Evolutionary conservation across 2,329 filamentous ascomycete species (phyloP).

Genomic region (Tolypocladium paradoxum): DNA sequence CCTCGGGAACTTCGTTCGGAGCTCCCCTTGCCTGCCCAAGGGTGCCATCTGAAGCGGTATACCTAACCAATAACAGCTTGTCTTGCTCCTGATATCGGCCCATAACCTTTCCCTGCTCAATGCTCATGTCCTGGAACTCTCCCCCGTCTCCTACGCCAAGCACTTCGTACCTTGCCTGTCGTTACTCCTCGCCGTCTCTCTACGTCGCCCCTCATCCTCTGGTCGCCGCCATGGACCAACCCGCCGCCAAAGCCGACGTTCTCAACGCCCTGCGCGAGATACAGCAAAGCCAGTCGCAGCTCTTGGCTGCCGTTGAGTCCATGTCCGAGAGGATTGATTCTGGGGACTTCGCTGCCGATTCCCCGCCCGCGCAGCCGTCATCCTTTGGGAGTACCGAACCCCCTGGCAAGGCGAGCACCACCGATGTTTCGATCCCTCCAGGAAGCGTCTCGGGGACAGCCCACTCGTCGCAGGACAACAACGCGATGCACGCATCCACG

Average conservation of each 20-base stretch:
- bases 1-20: background rate
- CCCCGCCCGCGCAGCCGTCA: slow-evolving; percentile 3
- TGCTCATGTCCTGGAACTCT: background rate
- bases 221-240: slow-evolving; percentile 12
- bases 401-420: background rate
- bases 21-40: too few species aligned
- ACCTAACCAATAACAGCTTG: background rate
- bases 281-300: slow-evolving; percentile 28
- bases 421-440: background rate
- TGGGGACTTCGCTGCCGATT: slow-evolving; percentile 3
- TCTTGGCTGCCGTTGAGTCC: slow-evolving; percentile 29
- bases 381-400: background rate
- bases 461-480: background rate
- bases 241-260: slow-evolving; percentile 11
- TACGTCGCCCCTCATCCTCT: background rate
- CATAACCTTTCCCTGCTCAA: background rate
- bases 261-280: slow-evolving; percentile 27
- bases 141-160: background rate
- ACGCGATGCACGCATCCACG: background rate
- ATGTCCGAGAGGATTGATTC: slow-evolving; percentile 20
- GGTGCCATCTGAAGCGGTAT: too few species aligned
- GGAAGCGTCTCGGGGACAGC: background rate
- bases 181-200: background rate
- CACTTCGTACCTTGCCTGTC: background rate
- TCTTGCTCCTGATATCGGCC: background rate